phyloP scores from a whole-genome alignment of 78 protist genomes.

The Protostelium mycophagum region DNA sequence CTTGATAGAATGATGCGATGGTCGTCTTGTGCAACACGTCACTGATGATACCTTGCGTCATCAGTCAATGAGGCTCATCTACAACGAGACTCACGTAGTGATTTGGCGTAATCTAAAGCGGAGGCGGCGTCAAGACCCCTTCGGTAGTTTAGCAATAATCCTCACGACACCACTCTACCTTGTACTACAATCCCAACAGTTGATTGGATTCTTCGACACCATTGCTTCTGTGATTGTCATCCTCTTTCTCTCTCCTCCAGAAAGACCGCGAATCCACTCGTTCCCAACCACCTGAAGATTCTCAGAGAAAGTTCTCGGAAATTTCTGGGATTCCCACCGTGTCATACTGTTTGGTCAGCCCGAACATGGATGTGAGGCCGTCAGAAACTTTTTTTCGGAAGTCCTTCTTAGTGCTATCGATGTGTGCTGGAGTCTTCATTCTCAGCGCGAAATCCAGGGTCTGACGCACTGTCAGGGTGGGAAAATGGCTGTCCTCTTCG shows the following conservation, averaged over 20 bases:
- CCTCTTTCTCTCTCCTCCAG: constrained; percentile 42
- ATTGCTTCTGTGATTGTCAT: constrained; percentile 18
- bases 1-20: constrained; percentile 48
- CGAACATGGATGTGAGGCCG: constrained; percentile 28
- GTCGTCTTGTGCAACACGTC: constrained; percentile 54
- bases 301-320: neutral
- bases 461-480: constrained; percentile 18
- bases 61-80: neutral
- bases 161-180: too few species aligned
- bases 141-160: too few species aligned
- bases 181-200: constrained; percentile 19
- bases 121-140: constrained; percentile 61
- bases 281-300: constrained; percentile 23
- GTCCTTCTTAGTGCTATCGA: constrained; percentile 17
- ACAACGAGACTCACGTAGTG: constrained; percentile 3
- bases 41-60: constrained; percentile 19
- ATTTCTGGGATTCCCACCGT: constrained; percentile 21
- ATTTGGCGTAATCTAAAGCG: constrained; percentile 46
- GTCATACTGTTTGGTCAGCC: constrained; percentile 47
- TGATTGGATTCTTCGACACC: constrained; percentile 7
- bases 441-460: constrained; percentile 31
- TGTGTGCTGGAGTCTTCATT: constrained; percentile 28
- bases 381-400: constrained; percentile 27
- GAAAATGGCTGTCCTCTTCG: constrained; percentile 28
- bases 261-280: constrained; percentile 12